Evolutionary conservation across 805 yeast genomes (phyloP), one percentile per base, ranked within the genome.

Genomic region (Candida adriatica): DNA sequence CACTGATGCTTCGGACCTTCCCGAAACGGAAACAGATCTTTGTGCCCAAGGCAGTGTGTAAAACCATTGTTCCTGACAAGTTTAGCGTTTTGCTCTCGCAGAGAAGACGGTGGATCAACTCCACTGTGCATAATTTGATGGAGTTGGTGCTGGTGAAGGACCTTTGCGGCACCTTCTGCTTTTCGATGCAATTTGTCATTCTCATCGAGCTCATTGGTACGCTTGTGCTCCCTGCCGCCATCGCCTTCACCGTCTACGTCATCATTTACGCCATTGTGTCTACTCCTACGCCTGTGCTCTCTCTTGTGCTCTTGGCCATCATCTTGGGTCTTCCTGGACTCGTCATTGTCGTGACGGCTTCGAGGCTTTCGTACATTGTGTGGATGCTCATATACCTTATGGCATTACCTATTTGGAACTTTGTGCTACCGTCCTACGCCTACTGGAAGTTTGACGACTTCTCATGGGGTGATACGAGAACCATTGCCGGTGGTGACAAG

Each of bases 361-460:
- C 92, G 1, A 73, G 82, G 33, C 60, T 73, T 56, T 70, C 76
- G 17, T 87, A 86, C 51, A 48, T 88, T 29, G 34, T 77, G 18
- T 88, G 95, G 83, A 81, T 86, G 79, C 32, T 75, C 19, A 68
- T 86, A 36, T 88, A 88, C 53, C 57, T 87, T 18, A 1, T 73
- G 14, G 92, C 96, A 1, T 69, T 88, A 38, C 96, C 96, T n/a
- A 68, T 88, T 34, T 88, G 96, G 96, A 88, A 87, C 57, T 80
- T 88, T 49, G 75, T 86, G 5, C 65, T 88, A 28, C 96, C 96
- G 2, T 51, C 76, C 9, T 86, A 88, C 57, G 81, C 96, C 0
- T 87, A 68, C 55, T 88, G 96, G 96, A 86, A 86, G 51, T 86
- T 87, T 59, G 96, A 88, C 58, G 95, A 88, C 55, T 88, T 88